A percentile compares a stretch with the other conserved stretches of the same genome.
Conservation (phyloP, 208 protist species). For the Trypanosoma melophagium region DNA sequence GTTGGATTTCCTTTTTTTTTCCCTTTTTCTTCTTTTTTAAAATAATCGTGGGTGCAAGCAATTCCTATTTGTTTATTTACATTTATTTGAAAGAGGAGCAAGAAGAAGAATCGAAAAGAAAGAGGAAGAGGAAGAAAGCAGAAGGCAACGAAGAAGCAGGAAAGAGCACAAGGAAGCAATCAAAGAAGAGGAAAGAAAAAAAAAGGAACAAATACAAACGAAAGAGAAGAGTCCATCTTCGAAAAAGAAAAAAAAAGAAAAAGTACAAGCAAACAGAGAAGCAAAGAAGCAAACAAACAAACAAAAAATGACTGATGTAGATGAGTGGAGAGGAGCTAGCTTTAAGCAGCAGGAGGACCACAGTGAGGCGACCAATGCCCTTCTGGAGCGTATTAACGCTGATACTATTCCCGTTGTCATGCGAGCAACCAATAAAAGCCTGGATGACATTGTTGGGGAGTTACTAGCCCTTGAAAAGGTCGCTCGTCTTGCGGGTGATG, state of each 20-base stretch:
- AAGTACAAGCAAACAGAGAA: slow-evolving; percentile 31
- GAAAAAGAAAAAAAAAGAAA: not conserved
- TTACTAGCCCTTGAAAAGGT: slow-evolving; percentile 90
- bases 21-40: not conserved
- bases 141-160: not conserved
- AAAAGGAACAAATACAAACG: not conserved
- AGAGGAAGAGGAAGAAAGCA: not conserved
- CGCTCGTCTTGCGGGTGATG: slow-evolving; percentile 80
- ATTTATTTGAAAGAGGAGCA: not conserved
- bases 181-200: slow-evolving; percentile 1
- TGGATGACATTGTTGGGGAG: slow-evolving; percentile 84
- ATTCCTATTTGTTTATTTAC: not conserved
- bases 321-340: slow-evolving; percentile 85
- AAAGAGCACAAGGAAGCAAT: slow-evolving; percentile 21
- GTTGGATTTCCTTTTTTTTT: not conserved
- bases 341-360: slow-evolving; percentile 90
- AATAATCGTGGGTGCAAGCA: not conserved
- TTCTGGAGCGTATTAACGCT: slow-evolving; percentile 79
- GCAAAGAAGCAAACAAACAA: slow-evolving; percentile 3
- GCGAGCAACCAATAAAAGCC: slow-evolving; percentile 49
- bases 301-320: slow-evolving; percentile 45
- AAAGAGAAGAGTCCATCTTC: not conserved
- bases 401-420: slow-evolving; percentile 74
- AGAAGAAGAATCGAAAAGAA: not conserved
- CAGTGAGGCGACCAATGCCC: slow-evolving; percentile 51